These are phyloP conservation scores for Xylaria sp. DNA, from an alignment of 2,329 filamentous ascomycete species.

Conservation along the genomic window DNA sequence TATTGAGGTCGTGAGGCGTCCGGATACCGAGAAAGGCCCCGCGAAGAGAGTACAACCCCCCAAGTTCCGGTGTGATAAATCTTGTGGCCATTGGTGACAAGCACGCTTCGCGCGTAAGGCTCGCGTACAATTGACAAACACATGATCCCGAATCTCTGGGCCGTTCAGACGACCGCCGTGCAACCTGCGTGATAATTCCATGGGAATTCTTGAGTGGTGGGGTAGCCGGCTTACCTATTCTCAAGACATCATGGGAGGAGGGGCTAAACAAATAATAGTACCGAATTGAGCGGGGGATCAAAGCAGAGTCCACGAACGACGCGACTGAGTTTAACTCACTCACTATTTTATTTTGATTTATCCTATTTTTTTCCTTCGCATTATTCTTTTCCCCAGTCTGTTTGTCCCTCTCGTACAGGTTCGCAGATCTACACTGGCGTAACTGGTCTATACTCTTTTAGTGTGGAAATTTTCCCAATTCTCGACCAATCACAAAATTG, in stretches of 20 bases:
- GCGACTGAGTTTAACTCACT: slow-evolving; percentile 20
- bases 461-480: slow-evolving; percentile 45
- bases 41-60: slow-evolving; percentile 19
- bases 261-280: slow-evolving; percentile 17
- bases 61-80: slow-evolving; percentile 26
- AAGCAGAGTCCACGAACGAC: slow-evolving; percentile 28
- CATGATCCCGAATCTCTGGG: slow-evolving; percentile 26
- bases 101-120: slow-evolving; percentile 16
- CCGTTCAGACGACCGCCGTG: slow-evolving; percentile 25
- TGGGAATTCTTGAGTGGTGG: slow-evolving; percentile 24
- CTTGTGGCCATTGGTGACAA: slow-evolving; percentile 21
- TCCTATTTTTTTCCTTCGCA: no score
- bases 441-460: slow-evolving; percentile 21
- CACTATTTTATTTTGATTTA: neutral
- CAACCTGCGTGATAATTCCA: slow-evolving; percentile 23
- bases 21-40: slow-evolving; percentile 30
- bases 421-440: slow-evolving; percentile 23
- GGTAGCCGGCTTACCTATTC: slow-evolving; percentile 34
- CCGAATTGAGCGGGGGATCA: slow-evolving; percentile 31
- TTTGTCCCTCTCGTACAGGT: neutral
- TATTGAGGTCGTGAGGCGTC: slow-evolving; percentile 30
- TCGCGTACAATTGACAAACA: slow-evolving; percentile 21
- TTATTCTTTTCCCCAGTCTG: no score
- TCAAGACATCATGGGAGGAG: slow-evolving; percentile 23
- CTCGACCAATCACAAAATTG: slow-evolving; percentile 52